These are phyloP conservation scores for Cystobasidiopsis lactophilus DNA, from an alignment of 768 basidiomycete species.

Conservation along the genomic window DNA sequence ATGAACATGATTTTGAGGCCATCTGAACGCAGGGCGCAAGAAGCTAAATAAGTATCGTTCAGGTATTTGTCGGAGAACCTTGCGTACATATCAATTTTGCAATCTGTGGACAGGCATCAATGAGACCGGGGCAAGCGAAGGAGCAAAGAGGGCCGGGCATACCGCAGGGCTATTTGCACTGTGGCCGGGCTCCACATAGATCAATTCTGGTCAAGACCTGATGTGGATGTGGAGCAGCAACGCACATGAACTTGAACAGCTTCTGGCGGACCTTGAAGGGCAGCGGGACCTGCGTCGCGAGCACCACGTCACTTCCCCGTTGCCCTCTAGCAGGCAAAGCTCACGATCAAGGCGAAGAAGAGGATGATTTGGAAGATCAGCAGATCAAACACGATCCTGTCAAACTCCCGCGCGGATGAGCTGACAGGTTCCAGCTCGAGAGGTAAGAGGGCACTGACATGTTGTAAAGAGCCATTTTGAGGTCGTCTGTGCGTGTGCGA, in stretches of 20 bases:
- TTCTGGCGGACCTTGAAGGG: conserved; percentile 7
- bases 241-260: conserved; percentile 9
- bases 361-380: neutral
- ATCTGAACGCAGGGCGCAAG: neutral
- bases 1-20: conserved; percentile 10
- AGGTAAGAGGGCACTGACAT: neutral
- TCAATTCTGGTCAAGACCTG: neutral
- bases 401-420: neutral
- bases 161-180: conserved; percentile 3
- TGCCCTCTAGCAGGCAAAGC: too few species aligned
- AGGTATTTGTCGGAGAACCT: too few species aligned
- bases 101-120: neutral
- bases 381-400: neutral
- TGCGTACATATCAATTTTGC: too few species aligned
- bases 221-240: too few species aligned
- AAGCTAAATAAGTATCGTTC: too few species aligned
- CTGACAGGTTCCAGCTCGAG: neutral
- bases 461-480: neutral
- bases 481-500: neutral
- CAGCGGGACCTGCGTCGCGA: conserved; percentile 5
- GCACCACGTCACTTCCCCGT: too few species aligned
- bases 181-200: too few species aligned
- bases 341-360: neutral
- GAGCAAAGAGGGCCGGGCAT: conserved; percentile 1
- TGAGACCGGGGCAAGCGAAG: neutral